Evolutionary conservation across 2,329 filamentous ascomycete genomes (phyloP).

Genomic region (Daldinia eschscholtzii): DNA sequence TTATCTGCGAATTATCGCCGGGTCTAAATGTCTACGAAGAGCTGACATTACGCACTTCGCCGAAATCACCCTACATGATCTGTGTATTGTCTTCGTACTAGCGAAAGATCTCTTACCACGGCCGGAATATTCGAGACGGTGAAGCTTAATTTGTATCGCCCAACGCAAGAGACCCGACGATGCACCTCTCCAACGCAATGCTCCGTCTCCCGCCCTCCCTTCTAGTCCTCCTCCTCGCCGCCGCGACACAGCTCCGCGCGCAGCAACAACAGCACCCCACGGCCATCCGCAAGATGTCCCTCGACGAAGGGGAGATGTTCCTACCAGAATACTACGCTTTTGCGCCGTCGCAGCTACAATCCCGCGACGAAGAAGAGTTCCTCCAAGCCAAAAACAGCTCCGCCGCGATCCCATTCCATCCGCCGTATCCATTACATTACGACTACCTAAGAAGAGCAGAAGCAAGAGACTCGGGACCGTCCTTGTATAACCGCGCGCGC

Average conservation of each 20-base stretch:
- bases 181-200: conserved; percentile 57
- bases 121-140: not conserved
- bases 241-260: conserved; percentile 54
- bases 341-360: conserved; percentile 45
- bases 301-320: conserved; percentile 80
- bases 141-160: not conserved
- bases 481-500: conserved; percentile 59
- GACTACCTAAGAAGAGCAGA: conserved; percentile 35
- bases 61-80: not conserved
- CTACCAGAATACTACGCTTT: conserved; percentile 74
- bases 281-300: conserved; percentile 78
- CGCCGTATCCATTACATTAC: conserved; percentile 66
- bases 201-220: conserved; percentile 59
- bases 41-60: conserved; percentile 4
- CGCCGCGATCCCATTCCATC: conserved; percentile 57
- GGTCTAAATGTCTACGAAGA: conserved; percentile 17
- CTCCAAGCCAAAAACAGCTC: conserved; percentile 52
- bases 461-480: conserved; percentile 29
- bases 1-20: conserved; percentile 13
- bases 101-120: not conserved
- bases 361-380: conserved; percentile 42
- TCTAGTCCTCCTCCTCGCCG: conserved; percentile 59
- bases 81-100: not conserved
- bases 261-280: conserved; percentile 59
- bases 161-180: conserved; percentile 43